phyloP scores from a whole-genome alignment of 106 monocot genomes.

The Acorus calamus region DNA sequence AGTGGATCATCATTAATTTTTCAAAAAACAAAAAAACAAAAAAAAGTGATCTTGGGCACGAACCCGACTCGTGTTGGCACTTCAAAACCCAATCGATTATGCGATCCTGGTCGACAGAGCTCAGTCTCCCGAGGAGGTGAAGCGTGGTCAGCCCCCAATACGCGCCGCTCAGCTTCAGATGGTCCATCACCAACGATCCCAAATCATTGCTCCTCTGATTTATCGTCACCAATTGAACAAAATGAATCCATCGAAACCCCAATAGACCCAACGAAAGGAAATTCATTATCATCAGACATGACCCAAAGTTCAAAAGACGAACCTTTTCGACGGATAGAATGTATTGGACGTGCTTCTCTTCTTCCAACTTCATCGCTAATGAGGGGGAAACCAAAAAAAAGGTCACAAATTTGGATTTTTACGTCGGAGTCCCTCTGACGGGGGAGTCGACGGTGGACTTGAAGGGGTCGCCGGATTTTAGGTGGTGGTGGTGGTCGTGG shows the following conservation, averaged over 20 bases:
- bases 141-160: slow-evolving; percentile 97
- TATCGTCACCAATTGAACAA: not conserved
- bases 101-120: slow-evolving; percentile 41
- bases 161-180: slow-evolving; percentile 77
- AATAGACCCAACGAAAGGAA: not conserved
- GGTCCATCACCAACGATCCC: slow-evolving; percentile 75
- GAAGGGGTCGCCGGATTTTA: too few relatives aligned
- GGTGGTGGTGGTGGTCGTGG: too few relatives aligned
- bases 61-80: slow-evolving; percentile 67
- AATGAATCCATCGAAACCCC: not conserved
- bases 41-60: not conserved
- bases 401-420: too few relatives aligned
- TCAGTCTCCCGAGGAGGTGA: slow-evolving; percentile 63
- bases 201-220: slow-evolving; percentile 71
- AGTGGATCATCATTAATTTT: too few relatives aligned
- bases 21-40: too few relatives aligned
- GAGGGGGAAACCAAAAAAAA: not conserved
- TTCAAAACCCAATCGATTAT: slow-evolving; percentile 73
- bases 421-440: too few relatives aligned
- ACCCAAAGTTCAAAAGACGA: not conserved
- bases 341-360: slow-evolving; percentile 72
- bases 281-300: not conserved
- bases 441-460: too few relatives aligned
- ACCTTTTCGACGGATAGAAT: slow-evolving; percentile 83
- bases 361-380: slow-evolving; percentile 14